Evolutionary conservation across 2,329 filamentous ascomycete species (phyloP), one percentile per base, ranked within the genome.

Genomic region (Beauveria bassiana): DNA sequence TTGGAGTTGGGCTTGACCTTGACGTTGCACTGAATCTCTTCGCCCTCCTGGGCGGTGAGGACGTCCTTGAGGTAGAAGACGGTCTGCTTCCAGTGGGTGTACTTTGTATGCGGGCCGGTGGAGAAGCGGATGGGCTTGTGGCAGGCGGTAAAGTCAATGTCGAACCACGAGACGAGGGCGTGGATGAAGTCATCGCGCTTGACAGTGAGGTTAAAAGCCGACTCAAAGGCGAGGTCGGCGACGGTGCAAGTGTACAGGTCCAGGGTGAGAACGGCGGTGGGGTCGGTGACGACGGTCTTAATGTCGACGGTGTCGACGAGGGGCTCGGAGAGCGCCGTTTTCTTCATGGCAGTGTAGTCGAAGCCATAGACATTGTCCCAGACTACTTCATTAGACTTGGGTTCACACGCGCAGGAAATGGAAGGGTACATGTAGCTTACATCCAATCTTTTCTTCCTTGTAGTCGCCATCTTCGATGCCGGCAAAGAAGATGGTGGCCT

Each of bases 11-110:
- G 95, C 77, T 87, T 89, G 79, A 93, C 96, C 65, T 86, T 82
- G 46, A 99, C 79, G 38, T 82, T 79, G 70, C 91, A 90, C 63
- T 79, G 77, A 63, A 99, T 82, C 70, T 85, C 81, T 80, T 99
- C 95, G 62, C 89, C 91, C 71, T 91, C 83, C 75, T 96, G 88
- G 43, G 96, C 92, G 20, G 93, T 98, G 66, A 99, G 80, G 40
- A 96, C 90, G 68, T 99, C 93, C 71, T 90, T 86, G 65, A 99
- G 82, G 79, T 99, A 99, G 80, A 99, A 98, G 65, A 99, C 95
- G 14, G 95, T 99, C 81, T 99, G 95, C 81, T 99, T 99, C 95
- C 95, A 99, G 83, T 99, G 95, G 20, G 95, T 99, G 80, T 98
- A 98, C 80, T 97, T 98, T 69, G 93, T 96, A 78, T 98, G 95